Evolutionary conservation across 1,284 basidiomycete species (phyloP), one percentile per base, ranked within the genome.

Genomic region (Neonothopanus nambi): DNA sequence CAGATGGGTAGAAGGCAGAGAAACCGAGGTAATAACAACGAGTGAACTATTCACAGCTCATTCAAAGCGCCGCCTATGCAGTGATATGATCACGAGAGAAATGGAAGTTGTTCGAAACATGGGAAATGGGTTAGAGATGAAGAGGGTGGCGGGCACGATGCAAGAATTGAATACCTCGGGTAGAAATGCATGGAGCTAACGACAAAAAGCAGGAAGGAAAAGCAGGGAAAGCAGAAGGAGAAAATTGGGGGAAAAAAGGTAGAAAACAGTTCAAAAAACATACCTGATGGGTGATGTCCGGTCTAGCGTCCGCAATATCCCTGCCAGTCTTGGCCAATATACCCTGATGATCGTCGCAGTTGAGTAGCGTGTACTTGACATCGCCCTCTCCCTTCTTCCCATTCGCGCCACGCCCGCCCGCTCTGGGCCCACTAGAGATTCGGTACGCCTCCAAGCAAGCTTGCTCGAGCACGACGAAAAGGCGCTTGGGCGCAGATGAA

Each of bases 271-370:
- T 44, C 33, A 43, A 42, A 41, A 57, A 33, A 68, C 80, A 60
- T 56, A 93, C 93, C 82, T 99, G 97, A 71, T 99, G 96, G 0
- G 97, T 99, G 66, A 99, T 99, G 71, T 99, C 97, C 5, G 97
- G 96, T 58, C 96, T 77, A 17, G 97, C 96, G 71, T 98, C 95
- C 18, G 97, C 95, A 61, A 99, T 99, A 73, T 99, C 97, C 63
- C 96, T 81, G 24, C 95, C 94, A 3, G 95, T 98, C 74, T 98
- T 98, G 6, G 97, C 96, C 56, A 99, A 78, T 59, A 99, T 97
- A 47, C 96, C 94, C 70, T 99, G 96, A 73, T 99, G 96, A 64
- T 99, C 96, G 70, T 99, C 96, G 72, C 97, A 99, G 73, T 99
- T 99, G 61, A 99, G 75, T 55, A 99, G 76, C 15, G 95, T 95